Evolutionary conservation across 2,329 filamentous ascomycete genomes (phyloP).

Genomic region (Mycosphaerella sp.): DNA sequence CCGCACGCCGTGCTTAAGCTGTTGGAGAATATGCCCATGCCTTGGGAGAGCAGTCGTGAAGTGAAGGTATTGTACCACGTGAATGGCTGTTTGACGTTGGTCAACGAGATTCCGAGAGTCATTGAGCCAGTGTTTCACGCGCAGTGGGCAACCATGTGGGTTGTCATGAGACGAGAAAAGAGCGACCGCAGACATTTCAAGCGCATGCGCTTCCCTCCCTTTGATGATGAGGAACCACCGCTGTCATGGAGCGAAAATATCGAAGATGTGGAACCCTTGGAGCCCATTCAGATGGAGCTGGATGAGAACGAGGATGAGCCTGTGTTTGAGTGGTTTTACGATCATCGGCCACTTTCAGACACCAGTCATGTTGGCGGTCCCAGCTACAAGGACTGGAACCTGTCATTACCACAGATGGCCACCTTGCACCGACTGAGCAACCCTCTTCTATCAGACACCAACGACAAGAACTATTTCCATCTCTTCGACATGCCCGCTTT

Average conservation of each 20-base stretch:
- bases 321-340: slow-evolving; percentile 96
- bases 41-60: slow-evolving; percentile 92
- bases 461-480: slow-evolving; percentile 96
- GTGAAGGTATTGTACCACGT: slow-evolving; percentile 98
- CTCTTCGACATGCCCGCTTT: slow-evolving; percentile 96
- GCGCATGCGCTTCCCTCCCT: slow-evolving; percentile 96
- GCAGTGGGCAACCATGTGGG: slow-evolving; percentile 99
- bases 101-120: slow-evolving; percentile 93
- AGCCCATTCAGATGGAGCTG: slow-evolving; percentile 97
- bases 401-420: slow-evolving; percentile 91
- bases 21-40: slow-evolving; percentile 99
- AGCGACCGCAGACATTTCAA: slow-evolving; percentile 94
- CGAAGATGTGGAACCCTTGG: slow-evolving; percentile 93
- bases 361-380: slow-evolving; percentile 92
- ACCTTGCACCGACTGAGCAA: slow-evolving; percentile 86
- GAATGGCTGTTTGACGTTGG: slow-evolving; percentile 91
- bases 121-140: slow-evolving; percentile 98
- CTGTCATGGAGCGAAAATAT: slow-evolving; percentile 98
- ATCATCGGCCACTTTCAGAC: slow-evolving; percentile 82
- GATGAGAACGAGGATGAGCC: slow-evolving; percentile 88
- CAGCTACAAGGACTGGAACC: slow-evolving; percentile 94
- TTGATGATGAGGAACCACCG: slow-evolving; percentile 96
- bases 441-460: slow-evolving; percentile 81
- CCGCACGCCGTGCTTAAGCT: slow-evolving; percentile 96
- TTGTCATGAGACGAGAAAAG: slow-evolving; percentile 96